These are phyloP conservation scores for Diplosphaera chodatii DNA, from an alignment of 139 green algal species.

Conservation along the genomic window DNA sequence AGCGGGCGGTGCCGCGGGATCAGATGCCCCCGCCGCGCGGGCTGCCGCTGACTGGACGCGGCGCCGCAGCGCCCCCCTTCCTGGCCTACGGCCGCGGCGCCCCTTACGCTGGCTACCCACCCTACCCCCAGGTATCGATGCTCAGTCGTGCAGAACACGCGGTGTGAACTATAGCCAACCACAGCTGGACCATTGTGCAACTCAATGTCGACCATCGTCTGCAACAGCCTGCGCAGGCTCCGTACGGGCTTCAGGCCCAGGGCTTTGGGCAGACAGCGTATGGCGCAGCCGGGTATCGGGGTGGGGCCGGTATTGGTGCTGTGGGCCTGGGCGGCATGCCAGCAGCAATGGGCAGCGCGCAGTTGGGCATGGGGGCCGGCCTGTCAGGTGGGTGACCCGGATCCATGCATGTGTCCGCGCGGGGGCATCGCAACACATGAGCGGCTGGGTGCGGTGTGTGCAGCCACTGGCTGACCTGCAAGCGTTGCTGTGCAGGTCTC, in stretches of 20 bases:
- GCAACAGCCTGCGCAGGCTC: no score
- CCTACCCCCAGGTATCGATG: background rate
- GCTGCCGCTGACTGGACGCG: background rate
- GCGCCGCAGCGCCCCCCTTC: background rate
- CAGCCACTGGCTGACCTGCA: background rate
- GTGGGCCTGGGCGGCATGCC: background rate
- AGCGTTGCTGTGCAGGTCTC: background rate
- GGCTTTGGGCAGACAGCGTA: background rate
- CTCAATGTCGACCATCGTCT: no score
- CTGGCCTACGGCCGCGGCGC: background rate
- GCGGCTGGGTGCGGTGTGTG: no score
- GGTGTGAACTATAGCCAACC: no score
- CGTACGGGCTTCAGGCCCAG: background rate
- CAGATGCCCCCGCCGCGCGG: conserved; percentile 55
- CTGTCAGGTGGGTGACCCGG: background rate
- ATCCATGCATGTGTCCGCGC: no score
- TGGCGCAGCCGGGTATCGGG: background rate
- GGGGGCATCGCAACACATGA: no score
- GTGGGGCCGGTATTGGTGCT: background rate
- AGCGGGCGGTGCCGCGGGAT: conserved; percentile 80
- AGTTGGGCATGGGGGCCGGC: background rate
- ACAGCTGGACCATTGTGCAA: no score
- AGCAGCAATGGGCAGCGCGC: background rate
- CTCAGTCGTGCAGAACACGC: no score
- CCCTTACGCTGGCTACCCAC: background rate